Conservation (phyloP, 2,329 filamentous ascomycete genomes). For the Talaromyces sp. region DNA sequence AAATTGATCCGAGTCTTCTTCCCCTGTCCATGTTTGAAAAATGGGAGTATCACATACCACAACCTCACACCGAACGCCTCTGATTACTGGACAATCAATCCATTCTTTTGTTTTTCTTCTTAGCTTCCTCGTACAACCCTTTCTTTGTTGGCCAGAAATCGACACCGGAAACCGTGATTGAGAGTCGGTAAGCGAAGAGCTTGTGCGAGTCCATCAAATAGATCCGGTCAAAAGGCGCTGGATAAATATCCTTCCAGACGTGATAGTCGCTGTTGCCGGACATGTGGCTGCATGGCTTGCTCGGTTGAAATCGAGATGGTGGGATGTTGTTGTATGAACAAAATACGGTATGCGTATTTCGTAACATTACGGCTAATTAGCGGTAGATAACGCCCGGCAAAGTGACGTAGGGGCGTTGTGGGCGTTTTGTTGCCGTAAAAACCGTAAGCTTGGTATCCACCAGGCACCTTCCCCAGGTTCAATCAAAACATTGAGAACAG, state of each 20-base stretch:
- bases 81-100: no score
- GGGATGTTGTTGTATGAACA: background rate
- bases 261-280: background rate
- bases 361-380: background rate
- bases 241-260: background rate
- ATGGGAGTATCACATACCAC: background rate
- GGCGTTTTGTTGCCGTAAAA: background rate
- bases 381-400: background rate
- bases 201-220: background rate
- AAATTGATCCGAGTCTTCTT: background rate
- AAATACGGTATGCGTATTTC: background rate
- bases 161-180: background rate
- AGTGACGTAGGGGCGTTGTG: slow-evolving; percentile 2
- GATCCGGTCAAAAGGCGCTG: background rate
- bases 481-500: background rate
- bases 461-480: background rate
- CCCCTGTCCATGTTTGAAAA: background rate
- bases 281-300: background rate
- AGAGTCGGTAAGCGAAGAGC: background rate
- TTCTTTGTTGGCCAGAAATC: background rate
- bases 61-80: background rate
- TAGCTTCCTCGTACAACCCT: background rate
- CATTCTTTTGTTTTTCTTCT: background rate
- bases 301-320: background rate
- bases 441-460: background rate